Percentiles rank a stretch among this genome's conserved stretches.
phyloP scores from a whole-genome alignment of 495 filamentous ascomycete genomes.

The Xylaria longipes region DNA sequence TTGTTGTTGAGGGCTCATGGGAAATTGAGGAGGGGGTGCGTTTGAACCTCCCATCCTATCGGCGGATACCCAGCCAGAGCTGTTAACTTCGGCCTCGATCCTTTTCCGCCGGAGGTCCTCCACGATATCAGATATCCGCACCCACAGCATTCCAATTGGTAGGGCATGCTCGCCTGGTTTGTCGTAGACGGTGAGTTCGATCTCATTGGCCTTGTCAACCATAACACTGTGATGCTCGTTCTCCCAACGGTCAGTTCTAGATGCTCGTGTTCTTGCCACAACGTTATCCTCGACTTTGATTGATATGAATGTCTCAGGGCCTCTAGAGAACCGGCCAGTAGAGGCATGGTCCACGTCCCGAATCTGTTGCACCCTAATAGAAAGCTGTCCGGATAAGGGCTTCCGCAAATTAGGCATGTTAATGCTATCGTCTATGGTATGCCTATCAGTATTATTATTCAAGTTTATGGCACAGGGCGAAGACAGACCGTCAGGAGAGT shows the following conservation, averaged over 20 bases:
- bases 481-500: constrained; percentile 78
- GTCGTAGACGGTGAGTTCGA: constrained; percentile 97
- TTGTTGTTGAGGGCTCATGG: constrained; percentile 55
- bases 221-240: constrained; percentile 88
- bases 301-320: constrained; percentile 92
- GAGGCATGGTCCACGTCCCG: constrained; percentile 95
- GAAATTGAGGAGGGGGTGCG: constrained; percentile 56
- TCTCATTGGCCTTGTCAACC: constrained; percentile 97
- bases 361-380: constrained; percentile 84
- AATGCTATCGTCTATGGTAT: constrained; percentile 83
- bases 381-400: constrained; percentile 87
- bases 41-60: constrained; percentile 76
- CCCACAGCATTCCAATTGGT: constrained; percentile 94
- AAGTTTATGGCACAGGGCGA: background rate
- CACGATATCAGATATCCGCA: constrained; percentile 94
- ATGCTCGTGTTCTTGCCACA: constrained; percentile 85
- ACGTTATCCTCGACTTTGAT: constrained; percentile 95
- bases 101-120: constrained; percentile 98
- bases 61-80: constrained; percentile 93
- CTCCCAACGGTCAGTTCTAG: constrained; percentile 87
- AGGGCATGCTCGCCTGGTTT: constrained; percentile 87
- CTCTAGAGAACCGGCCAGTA: constrained; percentile 82
- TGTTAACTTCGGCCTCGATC: constrained; percentile 91
- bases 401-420: constrained; percentile 94
- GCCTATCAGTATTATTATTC: background rate